phyloP scores from a whole-genome alignment of 202 grass and related monocot genomes.

The Hordeum pubiflorum region DNA sequence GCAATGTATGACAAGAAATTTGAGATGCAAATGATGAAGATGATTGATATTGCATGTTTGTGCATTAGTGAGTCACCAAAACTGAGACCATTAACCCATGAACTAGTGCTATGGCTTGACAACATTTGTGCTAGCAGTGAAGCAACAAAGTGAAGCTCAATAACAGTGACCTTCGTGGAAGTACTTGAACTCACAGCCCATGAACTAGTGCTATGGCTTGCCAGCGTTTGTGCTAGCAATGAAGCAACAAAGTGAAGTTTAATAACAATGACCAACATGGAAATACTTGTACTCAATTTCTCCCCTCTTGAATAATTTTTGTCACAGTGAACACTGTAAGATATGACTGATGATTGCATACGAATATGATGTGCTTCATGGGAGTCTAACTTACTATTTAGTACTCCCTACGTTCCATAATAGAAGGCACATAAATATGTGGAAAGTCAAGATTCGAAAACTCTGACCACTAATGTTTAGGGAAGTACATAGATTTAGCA shows the following conservation, averaged over 20 bases:
- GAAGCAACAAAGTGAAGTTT: constrained; percentile 36
- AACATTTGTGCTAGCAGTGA: constrained; percentile 39
- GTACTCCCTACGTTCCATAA: background rate
- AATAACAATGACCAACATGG: background rate
- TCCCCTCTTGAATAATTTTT: background rate
- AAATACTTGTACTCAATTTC: constrained; percentile 11
- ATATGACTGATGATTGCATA: constrained; percentile 27
- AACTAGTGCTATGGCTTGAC: constrained; percentile 72
- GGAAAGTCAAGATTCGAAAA: background rate
- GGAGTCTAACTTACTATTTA: constrained; percentile 17
- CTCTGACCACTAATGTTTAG: background rate
- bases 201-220: constrained; percentile 66
- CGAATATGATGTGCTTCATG: constrained; percentile 17
- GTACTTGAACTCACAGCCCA: constrained; percentile 19
- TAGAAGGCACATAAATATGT: background rate
- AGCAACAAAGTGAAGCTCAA: constrained; percentile 34
- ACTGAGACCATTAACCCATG: constrained; percentile 52
- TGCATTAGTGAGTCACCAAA: constrained; percentile 78
- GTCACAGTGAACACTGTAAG: constrained; percentile 24
- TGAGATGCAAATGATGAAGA: constrained; percentile 60
- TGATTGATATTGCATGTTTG: constrained; percentile 79
- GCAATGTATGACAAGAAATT: constrained; percentile 67
- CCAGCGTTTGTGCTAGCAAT: constrained; percentile 39
- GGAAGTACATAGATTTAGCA: background rate
- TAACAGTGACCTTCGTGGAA: background rate